Base-by-base conservation (phyloP, 352 stramenopile species). In the Phytophthora pistaciae region DNA sequence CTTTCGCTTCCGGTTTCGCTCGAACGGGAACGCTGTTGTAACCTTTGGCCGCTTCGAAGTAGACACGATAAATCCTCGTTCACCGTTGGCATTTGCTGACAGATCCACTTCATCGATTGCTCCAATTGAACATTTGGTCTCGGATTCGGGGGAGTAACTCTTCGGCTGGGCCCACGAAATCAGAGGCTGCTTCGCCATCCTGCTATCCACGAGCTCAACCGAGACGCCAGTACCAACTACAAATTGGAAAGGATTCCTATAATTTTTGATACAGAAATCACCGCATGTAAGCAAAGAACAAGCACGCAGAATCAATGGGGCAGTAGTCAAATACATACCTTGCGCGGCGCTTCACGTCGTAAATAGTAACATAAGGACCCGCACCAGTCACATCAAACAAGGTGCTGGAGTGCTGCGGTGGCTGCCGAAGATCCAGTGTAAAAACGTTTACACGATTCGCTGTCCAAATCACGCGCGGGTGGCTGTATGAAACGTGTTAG, bases 381-480 rank as follows among this genome's bases (percentile, higher is more conserved):
- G 82, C 69, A 29, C 65, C 66, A 23, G 64, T 56, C 13, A 91
- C 54, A 65, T 93, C 83, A 71, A 91, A 92, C 7, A 95, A 60
- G 23, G 75, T 80, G 48, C 66, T 75, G 27, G 60, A 64, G 20
- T 78, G 58, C 27, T 76, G 65, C 9, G 59, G 16, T 36, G 74
- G 70, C 33, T 88, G 65, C 3, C 88, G 82, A 53, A 89, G 60
- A 72, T 95, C 88, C 16, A 92, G 46, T 1, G 74, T 79, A 7
- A 66, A 64, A 14, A 92, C 63, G 7, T 70, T 72, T 31, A 79
- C 63, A 38, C 75, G 77, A 40, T 84, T 90, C 38, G 75, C 78
- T 36, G 72, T 64, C 88, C 86, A 95, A 27, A 95, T 67, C 20
- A 95, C 88, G 25, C 86, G 80, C 6, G 88, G 88, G 46, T 95